Evolutionary conservation across 306 rosid genomes (phyloP), one percentile per base, ranked within the genome.

Genomic region (Prunus persica): DNA sequence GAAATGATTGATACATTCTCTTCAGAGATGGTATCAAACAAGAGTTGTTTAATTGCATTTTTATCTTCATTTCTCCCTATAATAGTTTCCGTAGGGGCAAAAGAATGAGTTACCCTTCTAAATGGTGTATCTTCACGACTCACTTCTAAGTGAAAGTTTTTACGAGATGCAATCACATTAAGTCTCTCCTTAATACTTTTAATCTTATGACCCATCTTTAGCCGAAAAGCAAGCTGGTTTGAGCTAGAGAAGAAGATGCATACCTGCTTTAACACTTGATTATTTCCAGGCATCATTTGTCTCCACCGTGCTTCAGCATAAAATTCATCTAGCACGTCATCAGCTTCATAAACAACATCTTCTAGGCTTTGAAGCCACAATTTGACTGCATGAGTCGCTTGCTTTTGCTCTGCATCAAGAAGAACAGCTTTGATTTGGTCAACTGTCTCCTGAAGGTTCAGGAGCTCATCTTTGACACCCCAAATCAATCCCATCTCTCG

Each of bases 241-340:
- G 55, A 30, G 32, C 32, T 3, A 30, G 3, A 52, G 18, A 52
- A 52, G 57, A 52, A 18, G 2, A 4, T 52, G n/a, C 57, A 7
- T 18, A 16, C 57, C 19, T 52, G 18, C 57, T 52, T 51, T 51
- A 1, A 1, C 56, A 51, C 56, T 34, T 30, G 5, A 52, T 75
- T 3, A 38, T 10, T 32, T 67, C 45, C 63, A 20, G 76, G 15
- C 63, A 75, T 49, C 45, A 77, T 30, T 11, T 56, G 45, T 54
- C 68, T 78, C 49, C 71, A 51, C 82, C 67, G 57, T 45, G 27
- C 71, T 69, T 80, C 82, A 3, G 70, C 70, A 3, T 55, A 51
- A 14, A 81, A 19, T 55, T 81, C 83, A 38, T 81, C 85, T 3
- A 84, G 16, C 62, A 84, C 8, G 69, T 81, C 83, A 50, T 66